These are phyloP conservation scores for Solanum pinnatisectum DNA, from an alignment of 257 asterid genomes.

Conservation along the genomic window DNA sequence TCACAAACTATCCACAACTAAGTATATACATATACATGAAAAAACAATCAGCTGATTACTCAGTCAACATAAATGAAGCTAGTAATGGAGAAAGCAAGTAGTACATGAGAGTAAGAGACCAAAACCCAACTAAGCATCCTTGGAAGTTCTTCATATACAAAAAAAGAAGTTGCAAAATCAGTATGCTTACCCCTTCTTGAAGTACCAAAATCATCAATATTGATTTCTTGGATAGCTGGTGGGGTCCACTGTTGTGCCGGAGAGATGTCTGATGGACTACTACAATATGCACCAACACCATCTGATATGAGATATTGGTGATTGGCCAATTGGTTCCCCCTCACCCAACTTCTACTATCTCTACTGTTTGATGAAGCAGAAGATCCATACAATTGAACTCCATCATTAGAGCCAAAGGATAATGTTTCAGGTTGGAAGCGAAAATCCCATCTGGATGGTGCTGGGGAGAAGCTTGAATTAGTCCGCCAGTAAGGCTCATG, in stretches of 20 bases:
- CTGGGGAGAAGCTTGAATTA: conserved; percentile 92
- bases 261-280: conserved; percentile 89
- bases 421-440: conserved; percentile 66
- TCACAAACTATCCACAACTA: background rate
- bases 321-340: conserved; percentile 53
- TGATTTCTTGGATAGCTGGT: conserved; percentile 79
- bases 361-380: conserved; percentile 88
- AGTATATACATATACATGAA: background rate
- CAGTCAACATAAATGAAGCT: background rate
- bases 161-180: background rate
- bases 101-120: background rate
- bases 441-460: conserved; percentile 84
- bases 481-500: conserved; percentile 97
- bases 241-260: conserved; percentile 85
- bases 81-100: background rate
- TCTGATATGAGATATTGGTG: conserved; percentile 66
- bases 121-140: background rate
- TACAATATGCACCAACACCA: conserved; percentile 52
- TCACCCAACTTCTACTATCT: conserved; percentile 85
- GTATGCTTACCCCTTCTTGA: conserved; percentile 57
- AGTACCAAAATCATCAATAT: conserved; percentile 49
- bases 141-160: background rate
- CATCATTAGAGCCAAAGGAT: conserved; percentile 82
- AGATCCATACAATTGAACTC: conserved; percentile 63
- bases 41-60: background rate